Base-by-base conservation (phyloP, 2,329 filamentous ascomycete species). In the Cytospora mali region DNA sequence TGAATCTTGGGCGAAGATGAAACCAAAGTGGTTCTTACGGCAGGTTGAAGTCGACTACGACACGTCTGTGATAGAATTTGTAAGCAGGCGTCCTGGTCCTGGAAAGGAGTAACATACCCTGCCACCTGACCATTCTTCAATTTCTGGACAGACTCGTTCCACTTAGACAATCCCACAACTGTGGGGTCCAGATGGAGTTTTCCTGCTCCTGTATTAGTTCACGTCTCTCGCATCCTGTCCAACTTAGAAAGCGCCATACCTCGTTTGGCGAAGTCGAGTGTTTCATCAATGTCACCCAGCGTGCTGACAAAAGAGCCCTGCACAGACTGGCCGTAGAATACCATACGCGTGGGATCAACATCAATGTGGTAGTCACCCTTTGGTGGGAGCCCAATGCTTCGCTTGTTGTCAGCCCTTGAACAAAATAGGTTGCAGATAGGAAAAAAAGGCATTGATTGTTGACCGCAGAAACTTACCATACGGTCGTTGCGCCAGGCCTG, bases 331-430 rank as follows among this genome's bases (percentile, higher is more conserved):
- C 61, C 59, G 7, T 56, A 51, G 53, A 62, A 61, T 4, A 57
- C 33, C 14, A 67, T 23, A 2, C 42, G 42, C 23, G 50, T 56
- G 11, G 65, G 65, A 28, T 64, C 61, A 21, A 67, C 16, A 39
- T 61, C 55, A 33, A 67, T 62, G 35, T 67, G 64, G 25, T 53
- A 63, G 25, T 65, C 16, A 33, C 58, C 65, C 5, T 63, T 57
- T 4, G 65, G 61, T 4, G 65, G 65, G 2, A 67, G 29, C 25
- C 65, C 65, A 39, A 67, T 67, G 52, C 65, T 67, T 16, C 23
- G 23, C 4, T 6, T 23, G n/a, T n/a, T 10, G 56, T 60, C 35
- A 53, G 23, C 14, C n/a, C 14, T 21, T 33, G 23, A 11, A 13
- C 14, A 10, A n/a, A 42, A 14, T 4, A n/a, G 14, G 13, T 16